Percentiles rank a stretch among this genome's conserved stretches.
phyloP scores from a whole-genome alignment of 768 basidiomycete genomes.

The Agrocybe pediades region DNA sequence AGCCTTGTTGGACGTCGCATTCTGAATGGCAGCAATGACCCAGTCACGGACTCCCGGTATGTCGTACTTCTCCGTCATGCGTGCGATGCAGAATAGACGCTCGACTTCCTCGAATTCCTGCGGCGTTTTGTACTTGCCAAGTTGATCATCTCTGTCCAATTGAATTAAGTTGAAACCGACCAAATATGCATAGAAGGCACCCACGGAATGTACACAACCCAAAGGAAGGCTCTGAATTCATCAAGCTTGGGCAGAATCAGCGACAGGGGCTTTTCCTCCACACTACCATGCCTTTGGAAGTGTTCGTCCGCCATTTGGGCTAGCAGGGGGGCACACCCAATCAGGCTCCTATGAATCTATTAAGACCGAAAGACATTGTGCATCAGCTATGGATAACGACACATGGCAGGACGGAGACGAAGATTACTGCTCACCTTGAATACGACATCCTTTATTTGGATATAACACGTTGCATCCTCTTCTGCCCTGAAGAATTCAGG shows the following conservation, averaged over 20 bases:
- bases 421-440: slow-evolving; percentile 45
- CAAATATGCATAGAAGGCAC: slow-evolving; percentile 19
- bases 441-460: slow-evolving; percentile 44
- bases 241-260: slow-evolving; percentile 43
- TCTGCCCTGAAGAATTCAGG: slow-evolving; percentile 40
- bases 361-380: neutral
- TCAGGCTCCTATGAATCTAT: slow-evolving; percentile 24
- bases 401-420: neutral
- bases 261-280: slow-evolving; percentile 39
- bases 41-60: slow-evolving; percentile 48
- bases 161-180: neutral
- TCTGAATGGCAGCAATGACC: slow-evolving; percentile 39
- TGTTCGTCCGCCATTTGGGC: slow-evolving; percentile 7
- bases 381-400: neutral
- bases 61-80: slow-evolving; percentile 51
- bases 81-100: slow-evolving; percentile 44
- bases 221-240: slow-evolving; percentile 54
- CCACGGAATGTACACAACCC: slow-evolving; percentile 54
- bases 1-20: slow-evolving; percentile 22
- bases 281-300: slow-evolving; percentile 14
- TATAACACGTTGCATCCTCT: slow-evolving; percentile 37
- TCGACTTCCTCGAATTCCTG: slow-evolving; percentile 39
- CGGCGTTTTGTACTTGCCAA: slow-evolving; percentile 43
- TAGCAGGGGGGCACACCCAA: slow-evolving; percentile 24
- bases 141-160: slow-evolving; percentile 41